Evolutionary conservation across 257 asterid species (phyloP).

Genomic region (Fraxinus cuspidata): DNA sequence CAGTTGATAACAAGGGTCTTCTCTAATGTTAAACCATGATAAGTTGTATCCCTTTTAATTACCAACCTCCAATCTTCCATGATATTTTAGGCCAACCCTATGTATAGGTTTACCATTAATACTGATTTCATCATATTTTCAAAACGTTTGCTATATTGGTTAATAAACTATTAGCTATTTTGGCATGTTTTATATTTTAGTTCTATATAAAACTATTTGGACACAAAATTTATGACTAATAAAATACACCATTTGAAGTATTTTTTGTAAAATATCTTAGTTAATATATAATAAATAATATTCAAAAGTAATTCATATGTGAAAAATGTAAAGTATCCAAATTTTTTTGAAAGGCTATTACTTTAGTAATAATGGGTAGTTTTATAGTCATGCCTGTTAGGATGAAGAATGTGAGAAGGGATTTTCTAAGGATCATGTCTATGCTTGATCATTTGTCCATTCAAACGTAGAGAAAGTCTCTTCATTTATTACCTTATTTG

Average conservation of each 20-base stretch:
- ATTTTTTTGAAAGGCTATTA: not conserved
- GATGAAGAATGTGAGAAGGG: not conserved
- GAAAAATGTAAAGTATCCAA: not conserved
- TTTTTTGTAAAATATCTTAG: no score
- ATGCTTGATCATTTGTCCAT: constrained; percentile 6
- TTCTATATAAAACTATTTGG: not conserved
- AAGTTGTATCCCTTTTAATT: not conserved
- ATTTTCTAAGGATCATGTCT: not conserved
- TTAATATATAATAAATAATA: no score
- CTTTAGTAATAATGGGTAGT: not conserved
- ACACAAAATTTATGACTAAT: not conserved
- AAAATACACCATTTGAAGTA: not conserved
- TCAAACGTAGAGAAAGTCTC: not conserved
- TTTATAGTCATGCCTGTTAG: not conserved
- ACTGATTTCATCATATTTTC: not conserved
- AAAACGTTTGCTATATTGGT: not conserved
- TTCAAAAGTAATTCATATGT: not conserved
- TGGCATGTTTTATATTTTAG: no score
- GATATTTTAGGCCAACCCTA: not conserved
- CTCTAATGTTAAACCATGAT: not conserved
- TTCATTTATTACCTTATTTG: constrained; percentile 13
- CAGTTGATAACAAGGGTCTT: no score
- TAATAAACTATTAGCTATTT: not conserved
- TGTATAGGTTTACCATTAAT: not conserved
- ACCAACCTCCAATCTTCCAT: not conserved